Evolutionary conservation across 2,329 filamentous ascomycete genomes (phyloP), one percentile per base, ranked within the genome.

Genomic region (Truncatella angustata): DNA sequence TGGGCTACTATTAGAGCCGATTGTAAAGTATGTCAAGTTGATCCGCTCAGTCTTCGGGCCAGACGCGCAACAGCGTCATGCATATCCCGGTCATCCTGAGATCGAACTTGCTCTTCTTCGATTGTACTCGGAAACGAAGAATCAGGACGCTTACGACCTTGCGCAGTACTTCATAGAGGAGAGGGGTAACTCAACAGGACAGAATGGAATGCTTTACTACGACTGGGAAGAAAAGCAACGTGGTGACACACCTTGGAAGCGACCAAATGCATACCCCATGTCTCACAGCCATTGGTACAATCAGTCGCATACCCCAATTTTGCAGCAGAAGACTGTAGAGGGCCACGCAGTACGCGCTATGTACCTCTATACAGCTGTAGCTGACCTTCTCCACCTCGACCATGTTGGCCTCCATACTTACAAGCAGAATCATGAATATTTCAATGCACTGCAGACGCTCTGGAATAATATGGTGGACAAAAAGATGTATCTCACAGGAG

Each of bases 401-500:
- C 50, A 61, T 11, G 53, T 62, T 4, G 53, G 57, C 14, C 52
- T 64, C 42, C 59, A 60, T 26, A 32, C 59, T 2, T 65, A 63
- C 24, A 21, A 61, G 14, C 49, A 55, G 5, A 56, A 62, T 45
- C 32, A 60, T 10, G 58, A 65, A 21, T 74, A 73, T 58, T 54
- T 66, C 14, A 60, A 63, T 0, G 69, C 79, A 2, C 58, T 84
- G 0, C 61, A 69, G 21, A 67, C 74, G 6, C 65, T 85, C 4
- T 86, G 82, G 82, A 62, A 73, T 28, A 83, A 84, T 56, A 85
- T 85, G 79, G 74, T 82, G 0, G 70, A 80, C 36, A 74, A 74
- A 51, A 86, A 85, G 60, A 82, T 85, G 77, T 86, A 83, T 52
- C 60, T 84, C 14, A 86, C 83, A 0, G 83, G 82, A 1, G 82